Evolutionary conservation across 108 stramenopile species (phyloP), one percentile per base, ranked within the genome.

Genomic region (Stephanodiscus minutulus): DNA sequence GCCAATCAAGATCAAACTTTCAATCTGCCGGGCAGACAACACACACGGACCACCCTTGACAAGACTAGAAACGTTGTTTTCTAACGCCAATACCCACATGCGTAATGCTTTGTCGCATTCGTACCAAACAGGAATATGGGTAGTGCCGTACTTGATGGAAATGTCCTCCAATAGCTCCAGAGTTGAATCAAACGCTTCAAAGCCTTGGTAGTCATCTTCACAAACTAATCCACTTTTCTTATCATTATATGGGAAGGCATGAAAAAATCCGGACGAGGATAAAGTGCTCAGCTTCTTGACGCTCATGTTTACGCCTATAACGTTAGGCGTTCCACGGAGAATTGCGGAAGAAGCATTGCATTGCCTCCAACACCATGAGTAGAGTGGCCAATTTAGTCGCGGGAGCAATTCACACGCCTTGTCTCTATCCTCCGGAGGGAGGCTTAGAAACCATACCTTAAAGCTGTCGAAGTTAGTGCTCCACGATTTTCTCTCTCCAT

Each of bases 321-420:
- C 25, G 35, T 65, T 67, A 9, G 77, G 77, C 15, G 77, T 67
- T 29, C 77, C 77, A 7, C 52, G 29, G 28, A 79, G 71, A 20
- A 79, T 21, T 12, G 77, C 70, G 7, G 77, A 60, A 52, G 70
- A 55, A 46, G 55, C 70, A 63, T 67, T 55, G 48, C 65, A 71
- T 64, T 72, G 70, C 48, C 57, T 67, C 70, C 71, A 62, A 37
- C 71, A 79, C 77, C 77, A 79, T 11, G 64, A 67, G 46, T 72
- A 72, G 36, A 72, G 57, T 12, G 71, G 59, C 59, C 64, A 66
- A 49, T 59, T 66, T 20, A 47, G 52, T 15, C 41, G 29, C 7
- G 64, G 59, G 63, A 60, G 70, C 2, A 36, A 37, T 33, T 37
- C 50, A 36, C 11, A 39, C 37, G 70, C 31, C 10, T 67, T 49